phyloP scores from a whole-genome alignment of 2,329 filamentous ascomycete species.

The Gnomoniopsis sp. region DNA sequence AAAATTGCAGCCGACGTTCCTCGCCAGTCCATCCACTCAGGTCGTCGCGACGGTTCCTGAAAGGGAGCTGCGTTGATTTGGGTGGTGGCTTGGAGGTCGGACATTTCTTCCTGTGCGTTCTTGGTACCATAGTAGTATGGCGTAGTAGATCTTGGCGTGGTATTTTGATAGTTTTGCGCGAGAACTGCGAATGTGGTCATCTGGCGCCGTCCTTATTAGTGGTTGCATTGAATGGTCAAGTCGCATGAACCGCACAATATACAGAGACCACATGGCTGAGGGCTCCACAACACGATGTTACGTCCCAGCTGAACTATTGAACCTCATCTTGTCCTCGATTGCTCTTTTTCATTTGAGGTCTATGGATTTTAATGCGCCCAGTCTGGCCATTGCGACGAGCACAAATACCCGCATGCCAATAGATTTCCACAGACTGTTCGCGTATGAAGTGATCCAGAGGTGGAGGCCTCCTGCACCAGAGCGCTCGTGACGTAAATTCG shows the following conservation, averaged over 20 bases:
- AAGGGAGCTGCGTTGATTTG: slow-evolving; percentile 24
- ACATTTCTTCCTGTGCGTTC: slow-evolving; percentile 32
- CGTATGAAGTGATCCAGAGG: not conserved
- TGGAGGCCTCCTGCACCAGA: not conserved
- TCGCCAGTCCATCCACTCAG: slow-evolving; percentile 42
- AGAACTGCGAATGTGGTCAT: not conserved
- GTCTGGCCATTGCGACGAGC: not conserved
- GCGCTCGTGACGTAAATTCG: not conserved
- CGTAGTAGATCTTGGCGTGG: not conserved
- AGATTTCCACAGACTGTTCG: not conserved
- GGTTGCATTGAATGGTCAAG: not conserved
- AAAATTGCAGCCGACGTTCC: slow-evolving; percentile 69
- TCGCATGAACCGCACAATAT: not conserved
- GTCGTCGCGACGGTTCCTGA: slow-evolving; percentile 36
- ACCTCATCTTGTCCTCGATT: not conserved
- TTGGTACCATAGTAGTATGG: not conserved
- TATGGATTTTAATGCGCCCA: slow-evolving; percentile 1
- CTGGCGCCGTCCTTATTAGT: not conserved
- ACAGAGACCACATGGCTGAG: not conserved
- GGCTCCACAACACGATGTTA: not conserved
- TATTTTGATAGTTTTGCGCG: not conserved
- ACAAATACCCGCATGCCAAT: not conserved
- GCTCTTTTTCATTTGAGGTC: not conserved
- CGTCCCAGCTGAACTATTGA: not conserved
- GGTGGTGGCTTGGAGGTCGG: slow-evolving; percentile 37